Conservation (phyloP, 495 filamentous ascomycete species). For the Extremus antarcticus region DNA sequence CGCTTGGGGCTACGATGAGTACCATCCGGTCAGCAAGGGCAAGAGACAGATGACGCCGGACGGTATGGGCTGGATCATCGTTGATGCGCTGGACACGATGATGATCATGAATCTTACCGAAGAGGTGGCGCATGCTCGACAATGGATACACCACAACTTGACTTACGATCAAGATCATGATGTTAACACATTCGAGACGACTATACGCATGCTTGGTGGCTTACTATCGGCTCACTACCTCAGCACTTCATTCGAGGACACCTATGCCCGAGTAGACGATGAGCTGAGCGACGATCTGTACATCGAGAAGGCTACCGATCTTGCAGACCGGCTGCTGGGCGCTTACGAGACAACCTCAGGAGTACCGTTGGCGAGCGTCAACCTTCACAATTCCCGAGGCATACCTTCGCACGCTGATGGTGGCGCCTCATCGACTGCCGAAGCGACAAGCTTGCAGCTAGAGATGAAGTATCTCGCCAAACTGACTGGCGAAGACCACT, state of each 20-base stretch:
- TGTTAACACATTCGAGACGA: constrained; percentile 96
- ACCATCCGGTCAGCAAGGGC: constrained; percentile 68
- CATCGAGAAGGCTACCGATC: constrained; percentile 86
- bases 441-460: constrained; percentile 83
- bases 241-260: constrained; percentile 41
- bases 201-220: constrained; percentile 94
- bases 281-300: constrained; percentile 76
- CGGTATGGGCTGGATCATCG: constrained; percentile 93
- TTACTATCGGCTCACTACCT: constrained; percentile 92
- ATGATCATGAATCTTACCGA: constrained; percentile 97
- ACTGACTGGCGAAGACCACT: constrained; percentile 81
- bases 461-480: constrained; percentile 97
- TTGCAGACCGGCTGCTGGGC: constrained; percentile 74
- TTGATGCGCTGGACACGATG: constrained; percentile 89
- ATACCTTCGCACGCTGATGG: constrained; percentile 68
- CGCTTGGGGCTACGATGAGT: constrained; percentile 89
- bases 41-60: constrained; percentile 70
- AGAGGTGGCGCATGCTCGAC: constrained; percentile 68
- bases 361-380: constrained; percentile 82
- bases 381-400: constrained; percentile 63
- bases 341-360: constrained; percentile 82
- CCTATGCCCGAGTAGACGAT: constrained; percentile 22
- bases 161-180: constrained; percentile 86
- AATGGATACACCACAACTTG: constrained; percentile 79
- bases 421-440: constrained; percentile 89